Percentiles rank a stretch among this genome's conserved stretches.
These are phyloP conservation scores for Porcisia deanei DNA, from an alignment of 208 protist genomes.

Conservation along the genomic window DNA sequence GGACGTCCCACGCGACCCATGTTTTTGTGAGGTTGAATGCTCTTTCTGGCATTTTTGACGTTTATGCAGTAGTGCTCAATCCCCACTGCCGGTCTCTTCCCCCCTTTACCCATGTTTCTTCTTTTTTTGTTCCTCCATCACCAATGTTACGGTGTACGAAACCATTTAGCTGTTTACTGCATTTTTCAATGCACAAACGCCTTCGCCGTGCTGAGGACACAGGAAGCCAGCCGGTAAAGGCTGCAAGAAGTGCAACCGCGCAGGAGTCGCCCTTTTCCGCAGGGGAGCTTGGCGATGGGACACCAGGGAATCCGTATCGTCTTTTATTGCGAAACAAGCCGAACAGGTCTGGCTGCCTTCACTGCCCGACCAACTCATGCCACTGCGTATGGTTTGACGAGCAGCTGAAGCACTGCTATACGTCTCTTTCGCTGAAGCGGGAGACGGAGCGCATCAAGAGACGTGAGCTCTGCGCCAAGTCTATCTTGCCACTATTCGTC, in stretches of 20 bases:
- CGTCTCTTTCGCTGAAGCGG: conserved; percentile 45
- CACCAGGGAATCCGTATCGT: conserved; percentile 45
- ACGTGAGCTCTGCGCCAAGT: conserved; percentile 86
- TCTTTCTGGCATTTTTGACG: too few relatives aligned
- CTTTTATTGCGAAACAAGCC: conserved; percentile 44
- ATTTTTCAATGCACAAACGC: conserved; percentile 51
- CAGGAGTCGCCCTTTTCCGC: background rate
- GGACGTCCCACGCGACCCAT: background rate
- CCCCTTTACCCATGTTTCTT: background rate
- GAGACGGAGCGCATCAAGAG: conserved; percentile 45
- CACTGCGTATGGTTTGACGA: conserved; percentile 50
- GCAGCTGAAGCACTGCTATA: conserved; percentile 52
- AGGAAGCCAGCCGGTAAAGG: conserved; percentile 12
- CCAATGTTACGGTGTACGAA: background rate
- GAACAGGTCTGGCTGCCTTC: conserved; percentile 55
- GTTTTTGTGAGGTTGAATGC: background rate
- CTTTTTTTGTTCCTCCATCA: background rate
- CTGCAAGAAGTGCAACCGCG: background rate
- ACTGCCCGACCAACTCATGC: conserved; percentile 53
- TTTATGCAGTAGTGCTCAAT: too few relatives aligned
- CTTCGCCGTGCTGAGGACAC: conserved; percentile 22
- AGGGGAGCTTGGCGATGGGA: conserved; percentile 33
- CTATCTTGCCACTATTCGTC: conserved; percentile 81
- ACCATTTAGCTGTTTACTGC: background rate
- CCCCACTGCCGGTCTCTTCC: background rate